Evolutionary conservation across 2,329 filamentous ascomycete genomes (phyloP).

Genomic region (Alternaria solani): DNA sequence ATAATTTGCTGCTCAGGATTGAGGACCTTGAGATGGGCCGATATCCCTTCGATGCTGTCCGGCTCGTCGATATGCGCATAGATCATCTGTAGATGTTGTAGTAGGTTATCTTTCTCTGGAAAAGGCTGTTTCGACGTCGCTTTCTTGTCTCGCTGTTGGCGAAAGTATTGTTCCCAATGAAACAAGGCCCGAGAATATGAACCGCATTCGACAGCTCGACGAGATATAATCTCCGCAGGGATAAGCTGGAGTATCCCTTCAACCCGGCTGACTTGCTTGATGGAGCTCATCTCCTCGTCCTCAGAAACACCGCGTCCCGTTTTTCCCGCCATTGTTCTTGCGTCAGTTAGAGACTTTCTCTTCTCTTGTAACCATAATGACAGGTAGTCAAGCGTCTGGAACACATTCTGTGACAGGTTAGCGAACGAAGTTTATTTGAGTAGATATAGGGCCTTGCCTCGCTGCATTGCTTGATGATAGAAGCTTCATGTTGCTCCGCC

Average conservation of each 20-base stretch:
- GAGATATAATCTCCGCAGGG: conserved; percentile 76
- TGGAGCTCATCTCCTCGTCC: conserved; percentile 61
- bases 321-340: conserved; percentile 53
- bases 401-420: conserved; percentile 73
- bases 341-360: conserved; percentile 59
- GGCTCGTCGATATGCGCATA: conserved; percentile 98
- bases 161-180: conserved; percentile 91
- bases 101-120: conserved; percentile 67
- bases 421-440: conserved; percentile 4
- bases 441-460: conserved; percentile 68
- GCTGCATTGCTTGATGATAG: conserved; percentile 84
- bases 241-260: conserved; percentile 75
- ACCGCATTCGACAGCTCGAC: conserved; percentile 89
- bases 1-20: conserved; percentile 93
- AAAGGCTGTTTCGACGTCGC: conserved; percentile 58
- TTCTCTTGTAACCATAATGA: conserved; percentile 89
- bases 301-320: conserved; percentile 54
- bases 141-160: conserved; percentile 58
- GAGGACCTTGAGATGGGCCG: conserved; percentile 82
- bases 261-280: conserved; percentile 69
- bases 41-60: conserved; percentile 94
- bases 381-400: conserved; percentile 88
- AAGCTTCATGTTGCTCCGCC: conserved; percentile 66
- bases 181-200: conserved; percentile 93
- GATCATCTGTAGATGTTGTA: conserved; percentile 86